Percentiles rank a stretch among this genome's conserved stretches.
These are phyloP conservation scores for Filosporella fistucella DNA, from an alignment of 495 filamentous ascomycete genomes.

Conservation along the genomic window DNA sequence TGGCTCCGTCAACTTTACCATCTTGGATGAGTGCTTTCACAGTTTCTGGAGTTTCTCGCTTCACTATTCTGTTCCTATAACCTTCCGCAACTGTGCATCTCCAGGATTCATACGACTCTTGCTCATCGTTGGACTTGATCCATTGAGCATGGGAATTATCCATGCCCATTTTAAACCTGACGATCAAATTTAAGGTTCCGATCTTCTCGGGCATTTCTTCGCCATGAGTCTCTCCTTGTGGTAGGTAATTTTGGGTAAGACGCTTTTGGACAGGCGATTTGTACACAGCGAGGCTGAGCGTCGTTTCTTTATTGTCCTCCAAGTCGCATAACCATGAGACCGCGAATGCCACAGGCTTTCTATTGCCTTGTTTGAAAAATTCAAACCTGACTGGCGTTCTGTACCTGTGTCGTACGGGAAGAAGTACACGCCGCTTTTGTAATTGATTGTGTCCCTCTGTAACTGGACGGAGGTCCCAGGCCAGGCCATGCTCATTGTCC, in stretches of 20 bases:
- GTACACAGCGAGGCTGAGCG: constrained; percentile 4
- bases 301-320: neutral
- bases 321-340: constrained; percentile 11
- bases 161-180: constrained; percentile 12
- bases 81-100: constrained; percentile 4
- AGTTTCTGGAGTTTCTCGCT: constrained; percentile 1
- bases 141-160: constrained; percentile 6
- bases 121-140: constrained; percentile 5
- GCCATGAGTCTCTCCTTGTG: neutral
- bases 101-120: constrained; percentile 6
- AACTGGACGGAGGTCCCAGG: constrained; percentile 1
- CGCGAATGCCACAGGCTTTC: constrained; percentile 6
- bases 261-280: constrained; percentile 4
- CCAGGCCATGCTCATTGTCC: neutral
- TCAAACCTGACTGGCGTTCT: constrained; percentile 4
- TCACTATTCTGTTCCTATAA: constrained; percentile 6
- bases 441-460: neutral
- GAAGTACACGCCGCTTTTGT: constrained; percentile 5
- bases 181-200: neutral
- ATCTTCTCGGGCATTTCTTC: constrained; percentile 4
- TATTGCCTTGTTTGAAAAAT: neutral
- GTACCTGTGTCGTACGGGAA: constrained; percentile 5
- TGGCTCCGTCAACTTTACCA: constrained; percentile 3
- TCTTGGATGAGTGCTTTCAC: constrained; percentile 4
- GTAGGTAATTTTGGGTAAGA: constrained; percentile 9